These are phyloP conservation scores for Cnidoscolus chayamansa DNA, from an alignment of 441 rosid genomes.

Conservation along the genomic window DNA sequence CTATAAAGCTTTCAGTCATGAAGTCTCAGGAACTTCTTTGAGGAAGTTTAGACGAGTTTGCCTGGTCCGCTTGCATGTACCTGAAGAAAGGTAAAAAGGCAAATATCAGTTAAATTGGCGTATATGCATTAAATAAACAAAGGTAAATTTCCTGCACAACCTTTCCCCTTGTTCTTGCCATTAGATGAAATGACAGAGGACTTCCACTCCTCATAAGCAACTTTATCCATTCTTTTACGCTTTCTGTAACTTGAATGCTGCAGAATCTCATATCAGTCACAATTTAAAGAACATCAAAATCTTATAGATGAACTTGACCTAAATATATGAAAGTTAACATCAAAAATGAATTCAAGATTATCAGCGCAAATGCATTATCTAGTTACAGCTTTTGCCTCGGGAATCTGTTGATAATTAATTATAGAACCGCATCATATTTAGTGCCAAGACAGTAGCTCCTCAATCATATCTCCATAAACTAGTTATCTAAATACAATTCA, in stretches of 20 bases:
- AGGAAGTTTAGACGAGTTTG: conserved; percentile 59
- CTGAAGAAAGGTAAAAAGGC: conserved; percentile 28
- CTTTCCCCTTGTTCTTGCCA: conserved; percentile 43
- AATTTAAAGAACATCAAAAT: neutral
- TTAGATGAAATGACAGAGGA: conserved; percentile 57
- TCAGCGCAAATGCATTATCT: neutral
- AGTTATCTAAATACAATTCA: neutral
- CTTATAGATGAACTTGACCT: neutral
- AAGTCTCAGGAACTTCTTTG: conserved; percentile 39
- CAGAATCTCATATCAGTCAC: conserved; percentile 13
- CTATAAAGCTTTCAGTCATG: conserved; percentile 44
- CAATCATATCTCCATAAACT: neutral
- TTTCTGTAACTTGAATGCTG: conserved; percentile 68
- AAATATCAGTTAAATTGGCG: conserved; percentile 7
- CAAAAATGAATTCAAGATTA: neutral
- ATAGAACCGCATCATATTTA: neutral
- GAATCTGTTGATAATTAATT: neutral
- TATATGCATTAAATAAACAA: neutral
- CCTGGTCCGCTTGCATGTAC: conserved; percentile 49
- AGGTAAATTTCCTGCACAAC: conserved; percentile 25
- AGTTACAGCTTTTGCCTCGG: neutral
- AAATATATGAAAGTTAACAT: neutral
- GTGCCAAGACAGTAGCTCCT: neutral
- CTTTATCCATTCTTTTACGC: conserved; percentile 56
- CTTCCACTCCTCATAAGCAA: conserved; percentile 73